Base-by-base conservation (phyloP, 306 rosid species). In the Cicer pinnatifidum region DNA sequence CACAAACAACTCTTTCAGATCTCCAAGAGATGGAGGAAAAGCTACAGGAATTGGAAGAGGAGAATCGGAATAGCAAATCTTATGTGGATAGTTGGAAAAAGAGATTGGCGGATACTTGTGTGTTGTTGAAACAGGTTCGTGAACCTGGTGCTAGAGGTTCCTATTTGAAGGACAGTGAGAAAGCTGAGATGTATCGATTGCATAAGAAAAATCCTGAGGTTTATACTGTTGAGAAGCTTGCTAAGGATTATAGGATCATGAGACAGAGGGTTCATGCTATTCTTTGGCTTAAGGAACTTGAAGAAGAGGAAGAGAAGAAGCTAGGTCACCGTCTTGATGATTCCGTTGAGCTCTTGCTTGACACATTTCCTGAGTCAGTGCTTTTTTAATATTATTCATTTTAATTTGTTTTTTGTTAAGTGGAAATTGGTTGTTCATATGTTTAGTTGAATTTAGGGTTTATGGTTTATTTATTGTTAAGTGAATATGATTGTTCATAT, bases 181-280 rank as follows among this genome's bases (percentile, higher is more conserved):
- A 91, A 67, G 88, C 90, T 0, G 92, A 94, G 75, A 94, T 94
- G 88, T 91, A 89, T 73, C 80, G 84, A 8, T 59, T 87, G 85
- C 92, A 94, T 67, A 91, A 91, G 84, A 69, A 94, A 48, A 78
- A 88, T 56, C 94, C 97, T 5, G 88, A 88, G 75, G 80, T 88
- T 12, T 88, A 94, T 85, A 89, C 92, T 0, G 83, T 89, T 0
- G 97, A 94, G 83, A 90, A 45, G 73, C 90, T 94, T 7, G 97
- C 97, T 3, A 85, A 85, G 80, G 98, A 94, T 88, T 94, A 85
- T 17, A 86, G 97, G 73, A 79, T 94, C 40, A 89, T 94, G 97
- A 92, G 98, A 85, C 97, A 94, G 83, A 91, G 98, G 48, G 98
- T 94, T 64, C 98, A 89, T 57, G 97, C 98, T 43, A 94, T 94